Evolutionary conservation across 2,329 filamentous ascomycete genomes (phyloP), one percentile per base, ranked within the genome.

Genomic region (Elsinoe perseae): DNA sequence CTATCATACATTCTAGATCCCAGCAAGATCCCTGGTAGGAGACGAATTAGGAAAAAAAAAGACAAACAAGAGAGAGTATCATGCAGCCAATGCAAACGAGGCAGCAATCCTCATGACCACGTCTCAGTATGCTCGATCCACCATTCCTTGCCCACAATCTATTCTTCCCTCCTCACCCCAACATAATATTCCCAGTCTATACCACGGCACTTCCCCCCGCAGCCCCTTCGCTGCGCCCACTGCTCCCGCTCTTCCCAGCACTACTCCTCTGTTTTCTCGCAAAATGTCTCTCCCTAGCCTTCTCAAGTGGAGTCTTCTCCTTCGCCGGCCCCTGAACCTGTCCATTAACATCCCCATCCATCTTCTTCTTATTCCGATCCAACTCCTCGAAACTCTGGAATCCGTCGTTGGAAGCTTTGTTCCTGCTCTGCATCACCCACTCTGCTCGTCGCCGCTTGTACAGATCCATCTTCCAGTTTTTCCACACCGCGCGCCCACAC

Each of bases 391-490:
- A 77, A 8, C 69, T 70, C 60, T 76, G 73, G 63, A 77, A 77
- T 0, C 74, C 75, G 9, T 77, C 74, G 57, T 75, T 77, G 50
- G 73, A 74, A n/a, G 74, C 76, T 34, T 72, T 73, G 57, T 69
- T 68, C 54, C 83, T 83, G 9, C 79, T 80, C 61, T 81, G 77
- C 57, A 74, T 75, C 57, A 83, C 75, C 85, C 85, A 89, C 56
- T 86, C 83, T 4, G 72, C 74, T 38, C 81, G 73, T 54, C 77
- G 73, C 25, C 83, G 74, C 65, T 83, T 85, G 69, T 84, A 88
- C 4, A 85, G 69, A 68, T 89, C 85, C 80, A 88, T 84, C 32
- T 76, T 79, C 85, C 85, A 89, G 64, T 87, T 88, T 61, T 82
- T 77, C 84, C 84, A 87, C 9, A 88, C 84, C 2, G 81, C 82